Evolutionary conservation across 2,329 filamentous ascomycete species (phyloP).

Genomic region (Botrytis fabae): DNA sequence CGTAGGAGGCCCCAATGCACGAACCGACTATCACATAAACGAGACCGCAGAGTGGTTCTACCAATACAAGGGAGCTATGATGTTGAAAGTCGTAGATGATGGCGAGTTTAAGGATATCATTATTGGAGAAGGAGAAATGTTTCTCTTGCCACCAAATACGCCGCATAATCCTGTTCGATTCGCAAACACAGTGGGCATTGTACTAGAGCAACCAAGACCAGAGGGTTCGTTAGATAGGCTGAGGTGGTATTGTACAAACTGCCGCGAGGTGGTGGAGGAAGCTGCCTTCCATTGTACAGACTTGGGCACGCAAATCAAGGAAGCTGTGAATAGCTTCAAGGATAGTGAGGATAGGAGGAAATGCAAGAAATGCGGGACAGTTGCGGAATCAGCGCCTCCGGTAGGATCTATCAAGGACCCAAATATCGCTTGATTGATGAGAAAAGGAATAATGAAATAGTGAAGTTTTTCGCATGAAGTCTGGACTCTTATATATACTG

Average conservation of each 20-base stretch:
- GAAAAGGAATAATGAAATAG: neutral
- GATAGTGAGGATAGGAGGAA: slow-evolving; percentile 66
- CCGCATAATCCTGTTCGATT: slow-evolving; percentile 96
- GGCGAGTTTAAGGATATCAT: slow-evolving; percentile 76
- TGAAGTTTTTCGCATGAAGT: neutral
- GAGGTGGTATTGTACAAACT: slow-evolving; percentile 84
- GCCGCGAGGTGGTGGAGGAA: slow-evolving; percentile 76
- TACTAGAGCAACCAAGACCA: slow-evolving; percentile 82
- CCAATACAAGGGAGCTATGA: slow-evolving; percentile 90
- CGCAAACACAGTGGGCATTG: slow-evolving; percentile 88
- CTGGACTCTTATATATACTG: slow-evolving; percentile 2
- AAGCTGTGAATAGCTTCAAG: slow-evolving; percentile 81
- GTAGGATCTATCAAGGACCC: slow-evolving; percentile 60
- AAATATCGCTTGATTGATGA: slow-evolving; percentile 46
- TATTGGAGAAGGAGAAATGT: slow-evolving; percentile 92
- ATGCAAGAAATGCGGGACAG: slow-evolving; percentile 72
- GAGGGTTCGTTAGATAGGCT: slow-evolving; percentile 70
- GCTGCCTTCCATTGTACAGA: slow-evolving; percentile 85
- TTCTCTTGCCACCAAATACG: slow-evolving; percentile 88
- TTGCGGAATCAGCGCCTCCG: slow-evolving; percentile 71
- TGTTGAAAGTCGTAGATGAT: slow-evolving; percentile 84
- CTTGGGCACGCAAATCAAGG: slow-evolving; percentile 91
- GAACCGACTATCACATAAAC: slow-evolving; percentile 99
- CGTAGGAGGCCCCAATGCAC: slow-evolving; percentile 91
- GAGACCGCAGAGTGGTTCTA: slow-evolving; percentile 97